Percentiles rank a stretch among this genome's conserved stretches.
Evolutionary conservation across 179 eudicot species (phyloP).

Genomic region (Actinidia arguta): DNA sequence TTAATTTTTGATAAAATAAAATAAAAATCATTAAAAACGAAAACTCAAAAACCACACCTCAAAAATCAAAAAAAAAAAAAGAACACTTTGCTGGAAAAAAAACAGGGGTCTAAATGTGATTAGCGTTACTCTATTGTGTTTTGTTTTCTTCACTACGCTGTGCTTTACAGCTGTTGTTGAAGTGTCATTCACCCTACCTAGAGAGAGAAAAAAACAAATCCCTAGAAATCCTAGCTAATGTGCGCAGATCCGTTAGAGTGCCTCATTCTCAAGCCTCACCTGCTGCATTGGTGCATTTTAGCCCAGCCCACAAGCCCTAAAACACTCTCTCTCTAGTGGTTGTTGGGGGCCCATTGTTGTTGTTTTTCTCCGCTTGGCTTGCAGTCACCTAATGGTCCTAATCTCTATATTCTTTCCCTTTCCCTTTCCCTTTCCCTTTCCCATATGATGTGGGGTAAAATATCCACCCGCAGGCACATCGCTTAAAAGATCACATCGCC

Average conservation of each 20-base stretch:
- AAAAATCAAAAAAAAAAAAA: no score
- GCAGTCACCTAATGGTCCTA: slow-evolving; percentile 19
- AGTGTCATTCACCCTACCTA: background rate
- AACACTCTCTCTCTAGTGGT: slow-evolving; percentile 6
- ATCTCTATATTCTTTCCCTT: background rate
- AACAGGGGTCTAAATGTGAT: no score
- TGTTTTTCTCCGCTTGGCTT: slow-evolving; percentile 21
- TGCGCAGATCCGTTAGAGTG: slow-evolving; percentile 24
- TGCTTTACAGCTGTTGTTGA: background rate
- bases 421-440: no score
- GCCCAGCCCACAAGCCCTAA: slow-evolving; percentile 21
- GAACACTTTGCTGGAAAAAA: no score
- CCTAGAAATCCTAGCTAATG: slow-evolving; percentile 23
- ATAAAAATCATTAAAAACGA: no score
- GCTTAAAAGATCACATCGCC: no score
- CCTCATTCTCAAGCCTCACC: background rate
- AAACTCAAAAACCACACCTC: no score
- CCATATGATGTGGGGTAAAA: no score
- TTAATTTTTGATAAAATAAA: no score
- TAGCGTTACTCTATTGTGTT: background rate
- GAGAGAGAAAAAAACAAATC: background rate
- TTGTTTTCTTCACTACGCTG: background rate
- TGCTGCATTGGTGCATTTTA: slow-evolving; percentile 27
- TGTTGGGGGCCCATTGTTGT: slow-evolving; percentile 17
- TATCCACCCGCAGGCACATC: no score